phyloP scores from a whole-genome alignment of 176 grass and related monocot species.

The Carex parvula region DNA sequence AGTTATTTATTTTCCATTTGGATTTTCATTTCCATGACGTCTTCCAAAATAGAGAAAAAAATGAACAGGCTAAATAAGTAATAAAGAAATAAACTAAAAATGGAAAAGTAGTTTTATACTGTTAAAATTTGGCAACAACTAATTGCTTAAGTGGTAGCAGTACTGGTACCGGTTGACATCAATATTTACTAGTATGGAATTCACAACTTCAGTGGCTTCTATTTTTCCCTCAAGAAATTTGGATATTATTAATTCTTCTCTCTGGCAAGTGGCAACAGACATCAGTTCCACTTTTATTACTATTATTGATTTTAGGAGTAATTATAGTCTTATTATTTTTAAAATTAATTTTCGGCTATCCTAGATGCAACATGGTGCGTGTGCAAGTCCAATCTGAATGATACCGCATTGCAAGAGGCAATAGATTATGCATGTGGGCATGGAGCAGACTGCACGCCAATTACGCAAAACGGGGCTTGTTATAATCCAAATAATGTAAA shows the following conservation, averaged over 20 bases:
- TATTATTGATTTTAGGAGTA: neutral
- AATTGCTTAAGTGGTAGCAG: neutral
- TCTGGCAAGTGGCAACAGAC: neutral
- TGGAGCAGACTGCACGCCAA: slow-evolving; percentile 67
- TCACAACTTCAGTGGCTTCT: neutral
- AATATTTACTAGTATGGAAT: neutral
- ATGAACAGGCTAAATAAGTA: neutral
- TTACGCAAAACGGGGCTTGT: slow-evolving; percentile 39
- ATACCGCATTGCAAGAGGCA: slow-evolving; percentile 51
- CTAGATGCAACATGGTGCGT: slow-evolving; percentile 81
- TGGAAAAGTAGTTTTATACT: neutral
- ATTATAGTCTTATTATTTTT: neutral
- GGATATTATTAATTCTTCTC: neutral
- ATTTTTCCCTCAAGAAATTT: neutral
- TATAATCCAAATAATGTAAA: slow-evolving; percentile 35
- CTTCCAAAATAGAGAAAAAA: neutral
- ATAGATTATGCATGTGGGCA: slow-evolving; percentile 85
- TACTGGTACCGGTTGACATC: neutral
- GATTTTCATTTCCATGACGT: neutral
- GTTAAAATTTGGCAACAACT: neutral
- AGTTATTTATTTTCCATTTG: neutral
- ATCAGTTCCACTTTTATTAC: neutral
- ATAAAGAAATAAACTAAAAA: neutral
- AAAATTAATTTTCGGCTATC: neutral
- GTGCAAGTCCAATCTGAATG: slow-evolving; percentile 37